These are phyloP conservation scores for Kodamaea suecica DNA, from an alignment of 1,139 yeast genomes.

Conservation along the genomic window DNA sequence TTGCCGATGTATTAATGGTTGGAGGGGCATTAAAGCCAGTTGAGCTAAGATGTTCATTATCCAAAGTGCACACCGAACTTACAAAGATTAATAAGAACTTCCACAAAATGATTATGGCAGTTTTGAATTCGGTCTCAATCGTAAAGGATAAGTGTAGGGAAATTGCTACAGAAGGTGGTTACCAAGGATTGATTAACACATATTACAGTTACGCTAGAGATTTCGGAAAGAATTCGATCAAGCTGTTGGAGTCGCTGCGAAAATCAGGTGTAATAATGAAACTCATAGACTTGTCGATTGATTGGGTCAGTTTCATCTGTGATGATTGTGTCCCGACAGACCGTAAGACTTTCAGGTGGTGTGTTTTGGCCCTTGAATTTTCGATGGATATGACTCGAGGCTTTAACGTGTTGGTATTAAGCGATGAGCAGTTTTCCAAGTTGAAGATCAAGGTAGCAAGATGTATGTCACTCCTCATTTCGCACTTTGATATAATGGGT, in stretches of 20 bases:
- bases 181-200: slow-evolving; percentile 73
- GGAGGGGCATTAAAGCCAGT: slow-evolving; percentile 36
- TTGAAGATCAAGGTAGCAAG: slow-evolving; percentile 86
- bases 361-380: slow-evolving; percentile 91
- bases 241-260: slow-evolving; percentile 60
- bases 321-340: slow-evolving; percentile 96
- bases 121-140: slow-evolving; percentile 60
- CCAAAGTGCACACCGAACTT: slow-evolving; percentile 73
- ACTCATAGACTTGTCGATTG: slow-evolving; percentile 73
- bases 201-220: slow-evolving; percentile 81
- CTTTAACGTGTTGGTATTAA: slow-evolving; percentile 76
- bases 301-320: slow-evolving; percentile 89
- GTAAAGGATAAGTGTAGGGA: slow-evolving; percentile 46
- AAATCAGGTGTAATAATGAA: slow-evolving; percentile 70
- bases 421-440: slow-evolving; percentile 69
- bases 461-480: slow-evolving; percentile 87
- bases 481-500: slow-evolving; percentile 98
- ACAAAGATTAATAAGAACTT: slow-evolving; percentile 64
- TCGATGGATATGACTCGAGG: slow-evolving; percentile 95
- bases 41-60: slow-evolving; percentile 69
- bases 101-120: slow-evolving; percentile 65
- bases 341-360: slow-evolving; percentile 89
- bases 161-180: slow-evolving; percentile 46
- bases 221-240: slow-evolving; percentile 70
- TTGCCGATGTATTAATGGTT: slow-evolving; percentile 51